A percentile compares a stretch with the other conserved stretches of the same genome.
Evolutionary conservation across 768 basidiomycete species (phyloP).

Genomic region (Termitomyces sp.): DNA sequence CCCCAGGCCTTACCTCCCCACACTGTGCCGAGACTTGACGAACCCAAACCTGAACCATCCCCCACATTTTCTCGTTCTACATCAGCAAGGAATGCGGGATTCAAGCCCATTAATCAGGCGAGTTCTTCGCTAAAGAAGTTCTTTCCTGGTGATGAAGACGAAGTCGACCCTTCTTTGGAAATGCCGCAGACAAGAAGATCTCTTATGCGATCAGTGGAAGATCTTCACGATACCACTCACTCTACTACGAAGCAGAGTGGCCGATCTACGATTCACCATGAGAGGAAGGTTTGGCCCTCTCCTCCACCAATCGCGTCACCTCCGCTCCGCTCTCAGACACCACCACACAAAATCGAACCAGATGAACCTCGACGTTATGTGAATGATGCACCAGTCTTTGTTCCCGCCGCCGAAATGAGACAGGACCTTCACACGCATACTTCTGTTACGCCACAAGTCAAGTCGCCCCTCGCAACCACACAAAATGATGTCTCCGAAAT

Average conservation of each 20-base stretch:
- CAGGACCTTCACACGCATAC: neutral
- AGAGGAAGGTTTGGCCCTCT: slow-evolving; percentile 13
- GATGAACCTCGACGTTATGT: neutral
- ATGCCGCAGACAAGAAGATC: neutral
- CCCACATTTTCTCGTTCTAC: slow-evolving; percentile 15
- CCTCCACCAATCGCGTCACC: slow-evolving; percentile 2
- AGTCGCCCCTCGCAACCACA: slow-evolving; percentile 5
- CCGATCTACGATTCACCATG: slow-evolving; percentile 4
- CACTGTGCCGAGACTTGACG: neutral
- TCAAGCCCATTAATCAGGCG: slow-evolving; percentile 60
- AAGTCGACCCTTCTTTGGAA: slow-evolving; percentile 36
- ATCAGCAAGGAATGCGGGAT: slow-evolving; percentile 42
- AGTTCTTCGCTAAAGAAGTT: slow-evolving; percentile 66
- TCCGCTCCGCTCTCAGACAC: neutral
- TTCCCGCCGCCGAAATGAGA: neutral
- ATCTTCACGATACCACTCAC: neutral
- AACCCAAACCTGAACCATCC: slow-evolving; percentile 10
- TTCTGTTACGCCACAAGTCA: neutral
- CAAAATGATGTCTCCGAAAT: slow-evolving; percentile 10
- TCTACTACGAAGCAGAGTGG: neutral
- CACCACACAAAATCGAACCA: neutral
- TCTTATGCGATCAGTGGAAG: slow-evolving; percentile 1
- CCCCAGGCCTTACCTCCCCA: slow-evolving; percentile 1
- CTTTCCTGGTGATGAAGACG: slow-evolving; percentile 81
- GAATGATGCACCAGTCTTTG: neutral